Percentiles rank a stretch among this genome's conserved stretches.
These are phyloP conservation scores for Porphyrellus cyaneotinctus DNA, from an alignment of 768 basidiomycete genomes.

Conservation along the genomic window DNA sequence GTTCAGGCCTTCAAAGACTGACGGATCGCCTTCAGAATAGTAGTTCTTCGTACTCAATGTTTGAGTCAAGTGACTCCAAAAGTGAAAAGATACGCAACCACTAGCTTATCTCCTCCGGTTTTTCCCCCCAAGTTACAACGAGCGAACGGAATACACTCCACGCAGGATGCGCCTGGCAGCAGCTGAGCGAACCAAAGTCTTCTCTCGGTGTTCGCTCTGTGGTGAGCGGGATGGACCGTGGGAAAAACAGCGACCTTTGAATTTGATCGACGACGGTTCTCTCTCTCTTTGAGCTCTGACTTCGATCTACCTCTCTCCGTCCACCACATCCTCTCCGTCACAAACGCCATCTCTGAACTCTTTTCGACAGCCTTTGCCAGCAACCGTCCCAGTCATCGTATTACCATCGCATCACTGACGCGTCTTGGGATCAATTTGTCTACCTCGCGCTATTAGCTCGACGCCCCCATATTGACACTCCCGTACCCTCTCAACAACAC, in stretches of 20 bases:
- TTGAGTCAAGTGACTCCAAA: neutral
- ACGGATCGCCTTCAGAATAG: too few relatives aligned
- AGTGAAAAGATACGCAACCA: too few relatives aligned
- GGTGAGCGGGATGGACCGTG: slow-evolving; percentile 20
- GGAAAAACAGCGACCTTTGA: slow-evolving; percentile 24
- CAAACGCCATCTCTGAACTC: slow-evolving; percentile 8
- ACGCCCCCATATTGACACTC: slow-evolving; percentile 2
- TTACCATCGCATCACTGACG: slow-evolving; percentile 18
- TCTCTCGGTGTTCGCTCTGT: too few relatives aligned
- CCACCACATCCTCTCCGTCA: slow-evolving; percentile 10
- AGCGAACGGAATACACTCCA: neutral
- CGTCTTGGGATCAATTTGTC: slow-evolving; percentile 23
- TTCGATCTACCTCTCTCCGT: slow-evolving; percentile 22
- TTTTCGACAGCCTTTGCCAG: slow-evolving; percentile 12
- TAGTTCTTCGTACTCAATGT: too few relatives aligned
- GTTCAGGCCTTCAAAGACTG: too few relatives aligned
- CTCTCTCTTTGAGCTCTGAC: slow-evolving; percentile 30
- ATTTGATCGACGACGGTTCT: slow-evolving; percentile 23
- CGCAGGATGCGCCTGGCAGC: too few relatives aligned
- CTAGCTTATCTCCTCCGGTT: neutral
- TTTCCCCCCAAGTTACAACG: neutral
- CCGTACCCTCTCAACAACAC: slow-evolving; percentile 9
- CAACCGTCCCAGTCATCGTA: slow-evolving; percentile 13
- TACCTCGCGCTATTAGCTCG: slow-evolving; percentile 7
- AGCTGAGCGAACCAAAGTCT: too few relatives aligned